Evolutionary conservation across 768 basidiomycete genomes (phyloP), one percentile per base, ranked within the genome.

Genomic region (Podaxis sp.): DNA sequence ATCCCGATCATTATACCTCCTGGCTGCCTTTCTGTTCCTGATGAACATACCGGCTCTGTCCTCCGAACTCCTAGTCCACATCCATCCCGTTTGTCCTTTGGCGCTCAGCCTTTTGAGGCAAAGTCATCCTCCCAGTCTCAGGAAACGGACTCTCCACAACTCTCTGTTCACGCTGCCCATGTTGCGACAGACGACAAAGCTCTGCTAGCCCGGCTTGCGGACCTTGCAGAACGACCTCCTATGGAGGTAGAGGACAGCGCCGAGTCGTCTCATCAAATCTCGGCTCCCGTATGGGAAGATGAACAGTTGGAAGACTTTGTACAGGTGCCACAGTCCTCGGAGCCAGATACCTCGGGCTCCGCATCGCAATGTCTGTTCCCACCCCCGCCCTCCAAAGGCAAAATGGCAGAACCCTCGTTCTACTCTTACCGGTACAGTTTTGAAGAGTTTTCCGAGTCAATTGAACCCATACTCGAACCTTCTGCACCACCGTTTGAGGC

Each of bases 181-280:
- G 74, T 88, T 50, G 86, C 87, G 16, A 86, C 79, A 1, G 87
- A 88, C 67, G 87, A 88, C 70, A 88, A 88, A 67, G 67, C 73
- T 0, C 63, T 80, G n/a, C 76, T 88, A 44, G 84, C 82, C 25
- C 79, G 77, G 36, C 74, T 88, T 44, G 79, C 75, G 1, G 75
- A 75, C 37, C 63, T 83, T 32, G 83, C 81, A 37, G 86, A 83
- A 62, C 77, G 77, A 18, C 86, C 86, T n/a, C 80, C 80, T 5
- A 32, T 32, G 32, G 72, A 73, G 37, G 66, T 55, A 28, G 50
- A 61, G 11, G 57, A 59, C 18, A 59, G 70, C 18, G 54, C 53
- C 23, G 59, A 63, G 50, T 57, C 71, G 1, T 57, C 58, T 16
- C 61, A 65, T 5, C 65, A 70, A 50, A 70, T 76, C 4, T 84